Conservation (phyloP, 345 rosid species). For the Murraya paniculata region DNA sequence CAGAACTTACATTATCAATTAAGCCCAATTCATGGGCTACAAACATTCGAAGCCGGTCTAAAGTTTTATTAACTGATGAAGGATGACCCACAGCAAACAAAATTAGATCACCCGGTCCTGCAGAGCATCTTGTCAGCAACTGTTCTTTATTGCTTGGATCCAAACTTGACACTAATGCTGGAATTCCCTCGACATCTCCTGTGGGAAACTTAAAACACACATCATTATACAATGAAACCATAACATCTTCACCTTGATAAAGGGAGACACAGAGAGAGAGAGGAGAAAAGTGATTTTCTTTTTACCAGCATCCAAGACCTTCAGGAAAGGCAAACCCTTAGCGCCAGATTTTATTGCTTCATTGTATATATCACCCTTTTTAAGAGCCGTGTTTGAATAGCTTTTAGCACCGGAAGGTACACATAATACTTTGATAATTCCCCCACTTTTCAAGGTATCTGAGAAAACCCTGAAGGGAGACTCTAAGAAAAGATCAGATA, state of each 20-base stretch:
- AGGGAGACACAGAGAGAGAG: slow-evolving; percentile 1
- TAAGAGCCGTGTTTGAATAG: slow-evolving; percentile 84
- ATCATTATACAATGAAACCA: slow-evolving; percentile 7
- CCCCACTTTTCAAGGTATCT: slow-evolving; percentile 67
- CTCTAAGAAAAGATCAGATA: slow-evolving; percentile 64
- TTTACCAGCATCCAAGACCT: slow-evolving; percentile 85
- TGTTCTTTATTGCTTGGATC: slow-evolving; percentile 41
- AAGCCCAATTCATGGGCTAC: slow-evolving; percentile 72
- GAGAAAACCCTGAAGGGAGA: slow-evolving; percentile 77
- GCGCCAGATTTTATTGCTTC: slow-evolving; percentile 96
- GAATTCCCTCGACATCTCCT: slow-evolving; percentile 76
- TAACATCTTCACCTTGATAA: background rate
- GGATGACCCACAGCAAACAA: slow-evolving; percentile 85
- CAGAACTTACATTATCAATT: slow-evolving; percentile 65
- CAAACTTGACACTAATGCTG: slow-evolving; percentile 75
- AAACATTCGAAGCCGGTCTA: slow-evolving; percentile 71
- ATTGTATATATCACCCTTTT: slow-evolving; percentile 82
- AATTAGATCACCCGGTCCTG: slow-evolving; percentile 79
- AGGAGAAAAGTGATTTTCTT: slow-evolving; percentile 5
- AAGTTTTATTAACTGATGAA: slow-evolving; percentile 68
- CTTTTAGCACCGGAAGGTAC: slow-evolving; percentile 73
- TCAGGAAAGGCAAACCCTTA: slow-evolving; percentile 91
- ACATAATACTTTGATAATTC: slow-evolving; percentile 69
- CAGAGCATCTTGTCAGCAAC: slow-evolving; percentile 60
- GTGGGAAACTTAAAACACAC: slow-evolving; percentile 3